A percentile compares a stretch with the other conserved stretches of the same genome.
Conservation (phyloP, 257 asterid genomes). For the Jaltomata sinuosa region DNA sequence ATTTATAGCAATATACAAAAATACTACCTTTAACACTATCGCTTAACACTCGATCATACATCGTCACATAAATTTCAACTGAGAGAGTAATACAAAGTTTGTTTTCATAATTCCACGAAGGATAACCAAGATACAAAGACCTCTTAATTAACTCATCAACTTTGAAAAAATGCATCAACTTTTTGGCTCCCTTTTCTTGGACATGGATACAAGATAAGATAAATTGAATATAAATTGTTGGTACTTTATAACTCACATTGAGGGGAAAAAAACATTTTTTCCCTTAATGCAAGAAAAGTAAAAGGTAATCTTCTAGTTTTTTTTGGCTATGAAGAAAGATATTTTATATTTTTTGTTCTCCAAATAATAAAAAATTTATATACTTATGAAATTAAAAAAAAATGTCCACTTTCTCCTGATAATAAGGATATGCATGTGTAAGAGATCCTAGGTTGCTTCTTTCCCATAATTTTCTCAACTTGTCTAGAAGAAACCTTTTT, state of each 20-base stretch:
- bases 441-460: background rate
- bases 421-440: background rate
- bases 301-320: background rate
- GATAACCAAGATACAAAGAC: background rate
- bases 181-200: background rate
- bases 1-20: too few species aligned
- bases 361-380: background rate
- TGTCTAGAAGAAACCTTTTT: background rate
- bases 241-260: background rate
- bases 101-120: too few species aligned
- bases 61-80: too few species aligned
- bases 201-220: background rate
- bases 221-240: background rate
- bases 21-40: background rate
- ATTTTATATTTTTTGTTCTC: background rate
- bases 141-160: background rate
- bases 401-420: background rate
- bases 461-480: background rate
- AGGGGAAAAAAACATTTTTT: background rate
- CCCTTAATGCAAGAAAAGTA: background rate
- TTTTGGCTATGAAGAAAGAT: background rate
- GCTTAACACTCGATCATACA: background rate
- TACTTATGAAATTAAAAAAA: background rate
- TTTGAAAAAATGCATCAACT: background rate
- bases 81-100: too few species aligned